A percentile compares a stretch with the other conserved stretches of the same genome.
phyloP scores from a whole-genome alignment of 1,139 yeast species.

The Williopsis jadinii region DNA sequence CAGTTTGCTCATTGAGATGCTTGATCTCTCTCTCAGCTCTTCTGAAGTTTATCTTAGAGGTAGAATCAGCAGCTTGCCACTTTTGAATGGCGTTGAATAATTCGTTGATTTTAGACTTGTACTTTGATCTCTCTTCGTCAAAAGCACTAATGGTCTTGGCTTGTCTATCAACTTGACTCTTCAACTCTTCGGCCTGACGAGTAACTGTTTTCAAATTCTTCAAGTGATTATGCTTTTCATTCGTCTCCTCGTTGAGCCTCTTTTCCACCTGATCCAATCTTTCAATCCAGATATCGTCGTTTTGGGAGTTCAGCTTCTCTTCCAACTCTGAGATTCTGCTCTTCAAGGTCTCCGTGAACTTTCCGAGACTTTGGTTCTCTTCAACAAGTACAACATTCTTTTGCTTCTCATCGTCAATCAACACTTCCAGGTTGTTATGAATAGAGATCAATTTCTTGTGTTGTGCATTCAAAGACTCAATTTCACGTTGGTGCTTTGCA shows the following conservation, averaged over 20 bases:
- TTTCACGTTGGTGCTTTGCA: conserved; percentile 18
- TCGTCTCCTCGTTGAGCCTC: conserved; percentile 25
- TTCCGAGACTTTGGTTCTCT: conserved; percentile 28
- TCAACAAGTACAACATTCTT: conserved; percentile 28
- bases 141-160: conserved; percentile 17
- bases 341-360: conserved; percentile 28
- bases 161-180: conserved; percentile 16
- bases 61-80: conserved; percentile 37
- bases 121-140: conserved; percentile 26
- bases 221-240: conserved; percentile 27
- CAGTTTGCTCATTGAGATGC: conserved; percentile 46
- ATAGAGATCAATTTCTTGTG: conserved; percentile 8
- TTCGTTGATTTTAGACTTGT: conserved; percentile 30
- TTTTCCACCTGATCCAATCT: conserved; percentile 28
- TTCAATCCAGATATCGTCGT: conserved; percentile 33
- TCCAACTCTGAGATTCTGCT: conserved; percentile 29
- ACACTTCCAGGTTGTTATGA: conserved; percentile 13
- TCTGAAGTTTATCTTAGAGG: conserved; percentile 33
- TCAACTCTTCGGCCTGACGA: conserved; percentile 28
- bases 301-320: conserved; percentile 27
- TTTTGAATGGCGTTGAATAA: conserved; percentile 32
- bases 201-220: conserved; percentile 30
- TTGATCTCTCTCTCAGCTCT: conserved; percentile 41
- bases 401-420: conserved; percentile 29
- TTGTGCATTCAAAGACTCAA: conserved; percentile 13